Percentiles rank a stretch among this genome's conserved stretches.
phyloP scores from a whole-genome alignment of 305 asterid species.

The Ilex paraguariensis region DNA sequence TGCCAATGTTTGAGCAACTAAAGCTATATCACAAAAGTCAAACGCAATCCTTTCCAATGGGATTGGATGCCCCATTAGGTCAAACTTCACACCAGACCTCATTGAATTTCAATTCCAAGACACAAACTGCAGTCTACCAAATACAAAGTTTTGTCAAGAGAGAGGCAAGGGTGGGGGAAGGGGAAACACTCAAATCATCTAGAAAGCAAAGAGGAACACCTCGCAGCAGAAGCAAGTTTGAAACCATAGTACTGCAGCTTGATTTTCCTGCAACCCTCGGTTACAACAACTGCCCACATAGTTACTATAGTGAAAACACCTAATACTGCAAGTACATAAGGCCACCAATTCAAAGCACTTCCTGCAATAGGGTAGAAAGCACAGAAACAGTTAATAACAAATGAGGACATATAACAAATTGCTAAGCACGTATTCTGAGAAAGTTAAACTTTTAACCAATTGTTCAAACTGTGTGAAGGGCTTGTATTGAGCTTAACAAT shows the following conservation, averaged over 20 bases:
- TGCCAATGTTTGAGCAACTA: too few relatives aligned
- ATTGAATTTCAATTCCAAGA: too few relatives aligned
- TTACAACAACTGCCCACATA: slow-evolving; percentile 93
- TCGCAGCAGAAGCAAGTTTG: slow-evolving; percentile 90
- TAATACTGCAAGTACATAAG: slow-evolving; percentile 62
- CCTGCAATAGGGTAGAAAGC: slow-evolving; percentile 41
- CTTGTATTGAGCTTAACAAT: too few relatives aligned
- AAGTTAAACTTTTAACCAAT: not conserved
- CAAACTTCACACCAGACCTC: too few relatives aligned
- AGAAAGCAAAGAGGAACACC: slow-evolving; percentile 40
- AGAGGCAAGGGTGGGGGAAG: not conserved
- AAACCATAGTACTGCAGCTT: slow-evolving; percentile 96
- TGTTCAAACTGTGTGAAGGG: too few relatives aligned
- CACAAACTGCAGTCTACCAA: too few relatives aligned
- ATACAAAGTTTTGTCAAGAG: too few relatives aligned
- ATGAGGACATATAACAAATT: slow-evolving; percentile 8
- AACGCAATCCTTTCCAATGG: too few relatives aligned
- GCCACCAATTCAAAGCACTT: slow-evolving; percentile 83
- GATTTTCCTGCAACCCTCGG: slow-evolving; percentile 97
- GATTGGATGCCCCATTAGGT: too few relatives aligned
- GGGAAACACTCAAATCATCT: not conserved
- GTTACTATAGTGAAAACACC: slow-evolving; percentile 82
- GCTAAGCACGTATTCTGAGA: slow-evolving; percentile 1
- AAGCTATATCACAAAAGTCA: too few relatives aligned
- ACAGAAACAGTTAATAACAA: too few relatives aligned